Percentiles rank a stretch among this genome's conserved stretches.
These are phyloP conservation scores for Epipyxis sp. DNA, from an alignment of 108 stramenopile species.

Conservation along the genomic window DNA sequence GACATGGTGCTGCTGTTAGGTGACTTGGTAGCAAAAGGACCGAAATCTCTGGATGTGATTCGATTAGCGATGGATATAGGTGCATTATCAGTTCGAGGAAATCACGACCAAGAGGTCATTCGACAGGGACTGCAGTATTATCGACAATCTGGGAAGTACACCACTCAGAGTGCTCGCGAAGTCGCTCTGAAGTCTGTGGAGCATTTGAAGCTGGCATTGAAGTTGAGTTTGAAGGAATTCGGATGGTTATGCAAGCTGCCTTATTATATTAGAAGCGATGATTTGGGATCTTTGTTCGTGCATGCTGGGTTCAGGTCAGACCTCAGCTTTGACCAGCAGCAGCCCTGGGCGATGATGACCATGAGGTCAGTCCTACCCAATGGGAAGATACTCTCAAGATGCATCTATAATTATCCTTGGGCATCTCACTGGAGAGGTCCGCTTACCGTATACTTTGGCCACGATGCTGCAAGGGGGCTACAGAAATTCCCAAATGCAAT, in stretches of 20 bases:
- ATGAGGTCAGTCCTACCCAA: background rate
- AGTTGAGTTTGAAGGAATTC: background rate
- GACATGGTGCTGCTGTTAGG: constrained; percentile 83
- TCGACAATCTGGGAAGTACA: background rate
- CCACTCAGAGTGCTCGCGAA: background rate
- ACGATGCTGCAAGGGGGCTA: constrained; percentile 86
- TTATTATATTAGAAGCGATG: constrained; percentile 69
- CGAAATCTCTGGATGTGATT: constrained; percentile 78
- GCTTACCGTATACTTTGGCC: constrained; percentile 83
- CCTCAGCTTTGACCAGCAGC: background rate
- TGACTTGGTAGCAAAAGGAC: constrained; percentile 88
- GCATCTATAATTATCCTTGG: background rate
- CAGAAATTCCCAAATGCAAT: constrained; percentile 84
- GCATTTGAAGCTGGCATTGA: background rate
- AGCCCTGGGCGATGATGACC: background rate
- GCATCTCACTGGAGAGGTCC: constrained; percentile 71
- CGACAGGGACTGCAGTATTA: background rate
- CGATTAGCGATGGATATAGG: constrained; percentile 83
- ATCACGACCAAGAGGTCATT: constrained; percentile 90
- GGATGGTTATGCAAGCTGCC: constrained; percentile 10
- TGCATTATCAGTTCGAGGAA: constrained; percentile 84
- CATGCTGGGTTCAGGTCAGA: constrained; percentile 61
- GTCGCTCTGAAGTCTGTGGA: background rate
- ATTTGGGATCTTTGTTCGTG: constrained; percentile 78
- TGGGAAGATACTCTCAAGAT: background rate